Evolutionary conservation across 148 eudicot species (phyloP), one percentile per base, ranked within the genome.

Genomic region (Rhododendron simsii): DNA sequence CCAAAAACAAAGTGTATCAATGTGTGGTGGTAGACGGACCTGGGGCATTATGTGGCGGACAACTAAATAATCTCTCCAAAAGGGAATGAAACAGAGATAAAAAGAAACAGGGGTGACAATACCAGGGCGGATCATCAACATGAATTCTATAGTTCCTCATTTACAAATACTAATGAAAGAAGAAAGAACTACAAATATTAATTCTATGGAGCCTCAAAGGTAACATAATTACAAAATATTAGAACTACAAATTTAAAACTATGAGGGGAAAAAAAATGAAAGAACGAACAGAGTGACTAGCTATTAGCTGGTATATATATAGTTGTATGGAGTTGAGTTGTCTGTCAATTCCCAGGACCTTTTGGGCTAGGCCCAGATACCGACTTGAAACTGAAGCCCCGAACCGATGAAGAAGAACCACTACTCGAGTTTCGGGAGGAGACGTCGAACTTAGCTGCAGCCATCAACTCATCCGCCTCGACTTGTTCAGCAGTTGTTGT

Each of bases 41-140:
- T 5, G n/a, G 0, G 2, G 0, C 10, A 5, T 20, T n/a, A 20
- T 2, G 2, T 59, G 10, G 0, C n/a, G 14, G 9, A 2, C 23
- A 0, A 20, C 65, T 59, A 21, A 59, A 55, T 55, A 55, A 47
- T 47, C 11, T 47, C 50, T 9, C 50, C 50, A 14, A 51, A 57
- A 18, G 23, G 7, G 2, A 57, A 57, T 18, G 23, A 57, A 21
- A 7, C 26, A 21, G 10, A 59, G 63, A 57, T 20, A 7, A 20
- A 61, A 61, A 61, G 3, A 53, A 53, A 53, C 57, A 53, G 57
- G 67, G 67, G 67, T 20, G 67, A 5, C 67, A 59, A 59, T 4
- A 16, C 21, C 3, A 23, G 28, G 18, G 26, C 2, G 69, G 10
- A 61, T 61, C 69, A 23, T n/a, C 14, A 65, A 63, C 11, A 23